Evolutionary conservation across 345 rosid species (phyloP), one percentile per base, ranked within the genome.

Genomic region (Noccaea bulbosa): DNA sequence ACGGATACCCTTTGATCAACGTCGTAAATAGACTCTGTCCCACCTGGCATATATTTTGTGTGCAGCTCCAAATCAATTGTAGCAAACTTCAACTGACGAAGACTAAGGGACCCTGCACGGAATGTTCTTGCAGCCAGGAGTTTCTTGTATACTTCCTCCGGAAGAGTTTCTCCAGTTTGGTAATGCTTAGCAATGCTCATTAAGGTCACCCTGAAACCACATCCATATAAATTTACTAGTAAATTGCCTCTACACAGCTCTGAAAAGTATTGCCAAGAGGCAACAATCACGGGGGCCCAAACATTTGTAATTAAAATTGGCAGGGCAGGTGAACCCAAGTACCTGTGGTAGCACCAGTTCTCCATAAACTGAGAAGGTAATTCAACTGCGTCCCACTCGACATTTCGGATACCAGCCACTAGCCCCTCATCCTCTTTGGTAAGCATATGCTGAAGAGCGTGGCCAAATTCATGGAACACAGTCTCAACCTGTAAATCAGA

Each of bases 331-430:
- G 64, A 61, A 37, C 39, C 57, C 49, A 51, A 43, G 44, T 65
- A 93, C 98, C 94, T 87, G 80, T 89, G 98, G 81, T 91, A 93
- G 83, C 98, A 93, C 98, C 98, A 93, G 78, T 93, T 93, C 81
- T 93, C 97, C 98, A 93, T 93, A 78, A 93, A 93, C 71, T 93
- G 98, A 11, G 98, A 93, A 48, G 97, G 97, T 76, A 93, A 79
- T 76, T 93, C 98, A 75, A 93, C 91, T 69, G 98, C 98, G 82
- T 93, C 98, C 98, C 97, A 91, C 77, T 93, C 96, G 22, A 93
- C 80, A 65, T 91, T 92, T 34, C 92, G 84, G 59, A 84, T 86
- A 56, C 98, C 98, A 82, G 98, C 81, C 58, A 91, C 94, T 54
- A 93, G 89, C 48, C 98, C 91, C 80, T 93, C 98, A 27, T 93